phyloP scores from a whole-genome alignment of 306 rosid genomes.

The Vicia villosa region DNA sequence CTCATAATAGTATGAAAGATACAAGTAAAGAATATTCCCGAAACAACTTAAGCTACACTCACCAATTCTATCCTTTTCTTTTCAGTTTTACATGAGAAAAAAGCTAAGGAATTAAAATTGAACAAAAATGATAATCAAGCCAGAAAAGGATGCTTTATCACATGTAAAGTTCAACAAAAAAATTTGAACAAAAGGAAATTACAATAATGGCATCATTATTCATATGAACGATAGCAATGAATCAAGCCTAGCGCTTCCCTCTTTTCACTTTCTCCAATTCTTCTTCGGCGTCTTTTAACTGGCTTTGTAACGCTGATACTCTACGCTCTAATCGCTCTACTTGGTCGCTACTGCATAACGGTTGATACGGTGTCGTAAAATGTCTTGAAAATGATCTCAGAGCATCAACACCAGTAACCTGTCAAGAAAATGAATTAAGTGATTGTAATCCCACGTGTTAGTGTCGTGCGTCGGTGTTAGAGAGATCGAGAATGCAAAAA shows the following conservation, averaged over 20 bases:
- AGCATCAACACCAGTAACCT: no score
- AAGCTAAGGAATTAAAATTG: constrained; percentile 11
- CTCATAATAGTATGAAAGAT: constrained; percentile 30
- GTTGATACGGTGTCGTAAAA: no score
- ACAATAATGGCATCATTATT: constrained; percentile 22
- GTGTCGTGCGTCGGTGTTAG: no score
- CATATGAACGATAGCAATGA: constrained; percentile 6
- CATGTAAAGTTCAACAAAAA: constrained; percentile 35
- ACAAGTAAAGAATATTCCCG: constrained; percentile 39
- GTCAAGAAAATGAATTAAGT: no score
- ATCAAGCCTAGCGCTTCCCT: constrained; percentile 59
- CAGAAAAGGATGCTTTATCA: constrained; percentile 34
- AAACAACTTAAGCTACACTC: constrained; percentile 31
- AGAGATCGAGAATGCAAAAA: constrained; percentile 20
- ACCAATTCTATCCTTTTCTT: not conserved
- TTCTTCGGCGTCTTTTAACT: constrained; percentile 68
- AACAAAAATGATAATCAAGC: constrained; percentile 32
- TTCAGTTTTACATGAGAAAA: constrained; percentile 30
- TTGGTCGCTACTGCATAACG: no score
- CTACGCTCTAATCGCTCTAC: no score
- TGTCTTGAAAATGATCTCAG: no score
- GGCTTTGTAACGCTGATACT: constrained; percentile 55
- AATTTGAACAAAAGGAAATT: constrained; percentile 32
- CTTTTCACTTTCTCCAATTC: constrained; percentile 63
- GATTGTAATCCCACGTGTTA: no score